Evolutionary conservation across 441 rosid genomes (phyloP).

Genomic region (Jatropha multifida): DNA sequence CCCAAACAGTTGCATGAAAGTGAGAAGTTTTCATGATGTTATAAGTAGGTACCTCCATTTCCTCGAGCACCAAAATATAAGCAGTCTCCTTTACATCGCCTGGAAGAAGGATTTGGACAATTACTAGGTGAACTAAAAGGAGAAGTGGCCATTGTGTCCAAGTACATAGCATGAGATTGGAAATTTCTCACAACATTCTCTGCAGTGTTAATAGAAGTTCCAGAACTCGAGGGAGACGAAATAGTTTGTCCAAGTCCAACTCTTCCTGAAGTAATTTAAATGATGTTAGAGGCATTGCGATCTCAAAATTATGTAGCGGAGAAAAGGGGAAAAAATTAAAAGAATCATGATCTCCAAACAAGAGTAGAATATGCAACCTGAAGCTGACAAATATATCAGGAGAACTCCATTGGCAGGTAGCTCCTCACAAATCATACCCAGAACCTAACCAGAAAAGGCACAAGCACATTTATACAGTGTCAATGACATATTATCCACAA

Average conservation of each 20-base stretch:
- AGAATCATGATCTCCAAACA: constrained; percentile 8
- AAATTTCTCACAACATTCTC: constrained; percentile 55
- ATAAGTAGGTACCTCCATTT: constrained; percentile 62
- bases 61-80: constrained; percentile 63
- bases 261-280: constrained; percentile 47
- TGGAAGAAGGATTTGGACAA: constrained; percentile 38
- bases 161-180: constrained; percentile 43
- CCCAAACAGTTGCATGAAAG: background rate
- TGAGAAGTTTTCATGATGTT: constrained; percentile 10
- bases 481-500: background rate
- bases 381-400: constrained; percentile 81
- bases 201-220: constrained; percentile 40
- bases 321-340: background rate
- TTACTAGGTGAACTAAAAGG: constrained; percentile 42
- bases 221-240: constrained; percentile 46
- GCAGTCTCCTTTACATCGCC: constrained; percentile 53
- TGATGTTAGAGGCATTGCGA: constrained; percentile 27
- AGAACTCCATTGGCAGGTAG: constrained; percentile 81
- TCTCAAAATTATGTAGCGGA: background rate
- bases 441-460: constrained; percentile 54
- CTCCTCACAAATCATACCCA: constrained; percentile 88
- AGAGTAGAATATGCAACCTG: constrained; percentile 50
- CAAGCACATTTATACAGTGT: background rate
- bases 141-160: constrained; percentile 45
- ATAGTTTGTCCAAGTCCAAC: constrained; percentile 47